phyloP scores from a whole-genome alignment of 345 rosid genomes.

The Cardamine occulta region DNA sequence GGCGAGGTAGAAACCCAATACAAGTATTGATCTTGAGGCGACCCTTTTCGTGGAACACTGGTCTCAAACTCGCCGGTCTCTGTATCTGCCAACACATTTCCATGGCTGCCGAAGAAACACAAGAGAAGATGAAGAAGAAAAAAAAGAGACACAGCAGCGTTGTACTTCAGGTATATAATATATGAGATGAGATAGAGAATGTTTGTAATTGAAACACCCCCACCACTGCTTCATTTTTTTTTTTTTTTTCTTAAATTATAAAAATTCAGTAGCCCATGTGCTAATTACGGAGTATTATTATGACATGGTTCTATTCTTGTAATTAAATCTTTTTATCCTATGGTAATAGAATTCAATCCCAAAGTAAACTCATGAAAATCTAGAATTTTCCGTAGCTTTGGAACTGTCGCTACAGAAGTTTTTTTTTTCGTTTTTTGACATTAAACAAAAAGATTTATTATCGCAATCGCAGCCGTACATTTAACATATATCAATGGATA shows the following conservation, averaged over 20 bases:
- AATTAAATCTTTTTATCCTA: background rate
- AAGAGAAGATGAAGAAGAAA: background rate
- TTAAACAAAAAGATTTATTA: slow-evolving; percentile 3
- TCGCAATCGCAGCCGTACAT: slow-evolving; percentile 21
- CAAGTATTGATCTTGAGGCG: slow-evolving; percentile 56
- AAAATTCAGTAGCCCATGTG: slow-evolving; percentile 17
- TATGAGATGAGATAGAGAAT: slow-evolving; percentile 3
- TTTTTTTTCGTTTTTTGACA: background rate
- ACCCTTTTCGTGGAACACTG: slow-evolving; percentile 42
- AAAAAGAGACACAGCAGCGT: slow-evolving; percentile 4
- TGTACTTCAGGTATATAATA: slow-evolving; percentile 26
- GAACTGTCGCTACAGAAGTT: background rate
- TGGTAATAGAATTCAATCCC: background rate
- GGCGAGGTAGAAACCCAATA: slow-evolving; percentile 53
- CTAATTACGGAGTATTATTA: background rate
- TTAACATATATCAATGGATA: background rate
- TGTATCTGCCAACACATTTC: slow-evolving; percentile 67
- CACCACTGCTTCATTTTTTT: slow-evolving; percentile 37
- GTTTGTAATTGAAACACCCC: slow-evolving; percentile 36
- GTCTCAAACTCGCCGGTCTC: slow-evolving; percentile 52
- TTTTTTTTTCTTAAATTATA: background rate
- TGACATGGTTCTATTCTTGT: background rate
- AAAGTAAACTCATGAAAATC: background rate
- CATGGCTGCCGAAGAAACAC: slow-evolving; percentile 48
- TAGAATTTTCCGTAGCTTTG: background rate